Evolutionary conservation across 345 rosid genomes (phyloP).

Genomic region (Balakata baccata): DNA sequence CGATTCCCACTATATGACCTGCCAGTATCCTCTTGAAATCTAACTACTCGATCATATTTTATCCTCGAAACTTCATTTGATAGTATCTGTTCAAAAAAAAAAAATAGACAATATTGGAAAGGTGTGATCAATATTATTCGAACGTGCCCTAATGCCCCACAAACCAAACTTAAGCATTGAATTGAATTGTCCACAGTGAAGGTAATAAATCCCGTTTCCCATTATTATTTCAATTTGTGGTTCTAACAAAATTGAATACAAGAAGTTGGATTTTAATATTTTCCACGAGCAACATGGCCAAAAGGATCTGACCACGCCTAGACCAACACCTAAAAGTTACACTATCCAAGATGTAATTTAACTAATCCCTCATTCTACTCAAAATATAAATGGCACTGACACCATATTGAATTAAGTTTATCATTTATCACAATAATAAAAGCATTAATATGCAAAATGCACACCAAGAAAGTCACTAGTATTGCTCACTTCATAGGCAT

Average conservation of each 20-base stretch:
- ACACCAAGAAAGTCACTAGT: conserved; percentile 16
- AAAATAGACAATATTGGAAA: background rate
- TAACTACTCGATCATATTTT: conserved; percentile 55
- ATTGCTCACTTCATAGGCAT: conserved; percentile 70
- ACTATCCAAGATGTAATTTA: background rate
- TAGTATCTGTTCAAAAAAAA: conserved; percentile 48
- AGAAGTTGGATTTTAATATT: background rate
- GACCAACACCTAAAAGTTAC: background rate
- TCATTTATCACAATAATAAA: background rate
- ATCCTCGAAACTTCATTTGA: conserved; percentile 66
- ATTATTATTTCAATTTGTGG: background rate
- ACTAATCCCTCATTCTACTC: background rate
- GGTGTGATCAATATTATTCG: background rate
- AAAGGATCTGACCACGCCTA: background rate
- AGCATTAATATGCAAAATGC: conserved; percentile 5
- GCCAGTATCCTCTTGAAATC: conserved; percentile 36
- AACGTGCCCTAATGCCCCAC: background rate
- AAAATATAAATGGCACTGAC: background rate
- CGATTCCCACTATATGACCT: conserved; percentile 36
- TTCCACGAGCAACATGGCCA: background rate
- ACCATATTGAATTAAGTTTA: background rate
- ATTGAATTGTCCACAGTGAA: background rate
- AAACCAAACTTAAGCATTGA: background rate
- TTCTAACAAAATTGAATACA: background rate
- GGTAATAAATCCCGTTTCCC: too few relatives aligned